Evolutionary conservation across 225 moss, liverwort and hornwort species (phyloP).

Genomic region (Asterella californica): DNA sequence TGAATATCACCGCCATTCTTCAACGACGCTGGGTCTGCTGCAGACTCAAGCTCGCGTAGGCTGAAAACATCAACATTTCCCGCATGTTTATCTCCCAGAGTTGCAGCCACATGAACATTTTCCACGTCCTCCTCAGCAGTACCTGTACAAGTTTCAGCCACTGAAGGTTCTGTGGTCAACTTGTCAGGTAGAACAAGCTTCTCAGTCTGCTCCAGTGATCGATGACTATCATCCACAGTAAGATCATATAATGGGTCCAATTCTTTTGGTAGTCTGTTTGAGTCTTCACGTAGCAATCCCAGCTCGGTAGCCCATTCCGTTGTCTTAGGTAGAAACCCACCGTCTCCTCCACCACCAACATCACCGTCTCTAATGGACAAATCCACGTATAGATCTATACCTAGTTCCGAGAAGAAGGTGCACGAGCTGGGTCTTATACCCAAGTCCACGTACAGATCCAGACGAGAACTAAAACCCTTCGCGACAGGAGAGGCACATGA

Average conservation of each 20-base stretch:
- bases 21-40: background rate
- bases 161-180: background rate
- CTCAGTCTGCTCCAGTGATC: background rate
- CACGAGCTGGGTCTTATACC: background rate
- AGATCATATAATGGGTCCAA: background rate
- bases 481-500: background rate
- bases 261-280: background rate
- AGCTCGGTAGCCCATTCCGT: background rate
- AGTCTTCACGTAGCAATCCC: background rate
- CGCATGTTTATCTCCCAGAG: background rate
- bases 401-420: background rate
- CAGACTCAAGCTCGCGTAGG: background rate
- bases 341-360: background rate
- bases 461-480: background rate
- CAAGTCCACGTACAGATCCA: background rate
- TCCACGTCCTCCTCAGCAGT: background rate
- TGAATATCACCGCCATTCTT: background rate
- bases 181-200: background rate
- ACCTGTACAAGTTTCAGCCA: background rate
- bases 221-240: background rate
- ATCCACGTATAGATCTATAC: background rate
- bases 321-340: background rate
- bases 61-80: background rate
- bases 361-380: background rate
- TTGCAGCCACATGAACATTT: background rate